Evolutionary conservation across 768 basidiomycete genomes (phyloP).

Genomic region (Leccinum longicurvipes): DNA sequence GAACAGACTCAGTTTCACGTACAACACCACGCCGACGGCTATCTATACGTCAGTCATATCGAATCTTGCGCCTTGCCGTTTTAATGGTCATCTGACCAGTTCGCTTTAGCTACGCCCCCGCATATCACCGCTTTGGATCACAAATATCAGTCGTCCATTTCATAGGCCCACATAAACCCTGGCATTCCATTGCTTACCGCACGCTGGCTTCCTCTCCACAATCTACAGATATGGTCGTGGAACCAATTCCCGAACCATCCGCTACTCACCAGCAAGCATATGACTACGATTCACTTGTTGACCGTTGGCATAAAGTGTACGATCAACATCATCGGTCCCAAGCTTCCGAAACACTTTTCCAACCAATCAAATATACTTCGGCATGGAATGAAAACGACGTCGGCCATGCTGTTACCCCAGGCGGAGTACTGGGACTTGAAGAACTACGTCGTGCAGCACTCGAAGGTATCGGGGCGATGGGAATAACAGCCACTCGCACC

Average conservation of each 20-base stretch:
- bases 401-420: neutral
- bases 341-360: conserved; percentile 37
- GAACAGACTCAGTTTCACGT: conserved; percentile 94
- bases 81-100: conserved; percentile 26
- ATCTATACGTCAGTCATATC: conserved; percentile 79
- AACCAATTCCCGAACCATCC: conserved; percentile 15
- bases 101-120: conserved; percentile 81
- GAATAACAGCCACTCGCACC: conserved; percentile 7
- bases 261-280: conserved; percentile 47
- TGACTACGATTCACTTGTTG: conserved; percentile 77
- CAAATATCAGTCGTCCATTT: conserved; percentile 88
- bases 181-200: conserved; percentile 73
- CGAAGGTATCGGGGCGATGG: conserved; percentile 26
- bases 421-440: conserved; percentile 38
- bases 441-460: conserved; percentile 36
- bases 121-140: conserved; percentile 89
- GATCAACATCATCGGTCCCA: conserved; percentile 80
- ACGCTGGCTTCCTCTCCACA: conserved; percentile 47
- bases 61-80: conserved; percentile 18
- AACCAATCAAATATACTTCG: conserved; percentile 64
- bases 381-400: conserved; percentile 61
- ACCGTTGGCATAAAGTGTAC: conserved; percentile 90
- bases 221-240: conserved; percentile 32
- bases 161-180: conserved; percentile 95
- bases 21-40: conserved; percentile 97